A percentile compares a stretch with the other conserved stretches of the same genome.
These are phyloP conservation scores for Strobilomyces confusus DNA, from an alignment of 768 basidiomycete genomes.

Conservation along the genomic window DNA sequence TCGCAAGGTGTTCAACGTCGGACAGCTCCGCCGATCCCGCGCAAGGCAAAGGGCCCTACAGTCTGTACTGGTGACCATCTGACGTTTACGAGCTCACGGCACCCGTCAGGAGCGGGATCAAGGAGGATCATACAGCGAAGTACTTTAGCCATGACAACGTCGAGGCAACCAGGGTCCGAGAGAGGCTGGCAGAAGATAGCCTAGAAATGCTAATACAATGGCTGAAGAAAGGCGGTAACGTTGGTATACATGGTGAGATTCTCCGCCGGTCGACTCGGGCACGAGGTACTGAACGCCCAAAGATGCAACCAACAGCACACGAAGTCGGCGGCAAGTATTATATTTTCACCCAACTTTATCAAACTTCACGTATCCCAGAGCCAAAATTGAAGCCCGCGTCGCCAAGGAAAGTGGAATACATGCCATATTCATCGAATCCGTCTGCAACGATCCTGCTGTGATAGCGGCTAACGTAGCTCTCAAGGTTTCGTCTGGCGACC, in stretches of 20 bases:
- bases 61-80: constrained; percentile 35
- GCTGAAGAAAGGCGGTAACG: constrained; percentile 94
- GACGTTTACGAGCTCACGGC: constrained; percentile 3
- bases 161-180: constrained; percentile 71
- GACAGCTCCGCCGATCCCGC: constrained; percentile 84
- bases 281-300: constrained; percentile 1
- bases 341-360: not conserved
- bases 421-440: constrained; percentile 91
- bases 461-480: constrained; percentile 95
- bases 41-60: constrained; percentile 76
- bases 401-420: constrained; percentile 81
- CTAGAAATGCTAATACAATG: constrained; percentile 93
- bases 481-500: constrained; percentile 95
- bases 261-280: not conserved
- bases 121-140: constrained; percentile 85
- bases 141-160: constrained; percentile 89
- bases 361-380: constrained; percentile 40
- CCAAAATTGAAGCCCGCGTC: constrained; percentile 80
- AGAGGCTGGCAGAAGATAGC: constrained; percentile 84
- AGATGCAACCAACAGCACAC: constrained; percentile 97
- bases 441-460: constrained; percentile 90
- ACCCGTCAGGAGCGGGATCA: constrained; percentile 62
- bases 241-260: constrained; percentile 87
- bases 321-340: constrained; percentile 56
- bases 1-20: constrained; percentile 92